phyloP scores from a whole-genome alignment of 805 yeast species.

The Saccharomycopsis sp. region DNA sequence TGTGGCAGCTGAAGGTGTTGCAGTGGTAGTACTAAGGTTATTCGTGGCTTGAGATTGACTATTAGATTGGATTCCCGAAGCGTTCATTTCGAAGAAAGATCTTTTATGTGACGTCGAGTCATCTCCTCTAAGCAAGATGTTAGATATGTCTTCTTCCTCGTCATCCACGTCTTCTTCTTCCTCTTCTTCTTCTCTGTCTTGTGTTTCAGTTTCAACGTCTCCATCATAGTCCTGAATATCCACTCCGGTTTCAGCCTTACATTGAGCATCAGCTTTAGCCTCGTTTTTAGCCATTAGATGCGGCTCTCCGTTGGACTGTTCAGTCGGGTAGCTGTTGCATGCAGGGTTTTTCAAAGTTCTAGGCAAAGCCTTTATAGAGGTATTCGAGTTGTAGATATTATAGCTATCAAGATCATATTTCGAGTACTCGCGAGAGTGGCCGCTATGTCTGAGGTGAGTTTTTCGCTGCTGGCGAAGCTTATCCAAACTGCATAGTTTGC shows the following conservation, averaged over 20 bases:
- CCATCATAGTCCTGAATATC: neutral
- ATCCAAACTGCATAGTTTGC: constrained; percentile 15
- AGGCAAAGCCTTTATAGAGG: neutral
- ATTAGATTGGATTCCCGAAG: constrained; percentile 50
- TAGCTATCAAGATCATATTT: neutral
- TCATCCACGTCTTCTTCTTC: constrained; percentile 24
- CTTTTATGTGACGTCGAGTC: constrained; percentile 26
- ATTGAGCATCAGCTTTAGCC: neutral
- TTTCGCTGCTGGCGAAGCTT: constrained; percentile 13
- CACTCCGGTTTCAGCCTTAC: neutral
- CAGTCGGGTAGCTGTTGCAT: too few species aligned
- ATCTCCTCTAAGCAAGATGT: constrained; percentile 7
- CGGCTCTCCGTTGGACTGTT: too few species aligned
- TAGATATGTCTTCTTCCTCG: constrained; percentile 17
- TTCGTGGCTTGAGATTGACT: constrained; percentile 23
- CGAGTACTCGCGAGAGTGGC: neutral
- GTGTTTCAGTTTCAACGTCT: neutral
- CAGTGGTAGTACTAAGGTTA: constrained; percentile 20
- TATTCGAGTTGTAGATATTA: neutral
- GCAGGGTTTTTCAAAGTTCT: neutral
- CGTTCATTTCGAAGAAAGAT: constrained; percentile 48
- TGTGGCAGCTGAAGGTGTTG: constrained; percentile 12
- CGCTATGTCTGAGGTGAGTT: constrained; percentile 3
- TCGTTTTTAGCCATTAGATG: too few species aligned
- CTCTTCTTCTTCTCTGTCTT: constrained; percentile 6